Percentiles rank a stretch among this genome's conserved stretches.
These are phyloP conservation scores for Neurospora discreta DNA, from an alignment of 495 filamentous ascomycete genomes.

Conservation along the genomic window DNA sequence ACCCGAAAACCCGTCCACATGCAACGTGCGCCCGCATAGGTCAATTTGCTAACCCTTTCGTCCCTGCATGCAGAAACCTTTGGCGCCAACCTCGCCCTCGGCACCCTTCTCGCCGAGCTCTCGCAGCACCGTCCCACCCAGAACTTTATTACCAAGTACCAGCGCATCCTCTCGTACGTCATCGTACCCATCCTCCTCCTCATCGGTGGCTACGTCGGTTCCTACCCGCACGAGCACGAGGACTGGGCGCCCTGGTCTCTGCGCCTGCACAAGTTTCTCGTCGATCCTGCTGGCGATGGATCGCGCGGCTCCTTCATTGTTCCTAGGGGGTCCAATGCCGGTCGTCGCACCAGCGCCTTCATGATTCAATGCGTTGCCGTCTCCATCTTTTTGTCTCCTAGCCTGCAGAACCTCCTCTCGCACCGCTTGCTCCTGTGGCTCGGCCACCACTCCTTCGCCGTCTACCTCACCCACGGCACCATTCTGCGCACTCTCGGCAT, in stretches of 20 bases:
- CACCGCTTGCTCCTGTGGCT: constrained; percentile 50
- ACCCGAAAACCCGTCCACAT: background rate
- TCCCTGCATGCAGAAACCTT: constrained; percentile 33
- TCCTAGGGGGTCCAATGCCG: constrained; percentile 40
- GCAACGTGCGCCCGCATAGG: background rate
- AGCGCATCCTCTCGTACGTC: constrained; percentile 32
- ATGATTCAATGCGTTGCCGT: constrained; percentile 44
- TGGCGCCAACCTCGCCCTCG: constrained; percentile 49
- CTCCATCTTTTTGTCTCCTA: constrained; percentile 44
- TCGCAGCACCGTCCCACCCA: constrained; percentile 42
- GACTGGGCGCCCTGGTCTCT: constrained; percentile 48
- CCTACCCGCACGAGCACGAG: constrained; percentile 49
- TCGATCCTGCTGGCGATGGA: constrained; percentile 10
- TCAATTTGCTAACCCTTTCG: constrained; percentile 1
- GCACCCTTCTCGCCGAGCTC: constrained; percentile 50
- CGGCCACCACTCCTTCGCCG: constrained; percentile 55
- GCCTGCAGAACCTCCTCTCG: constrained; percentile 43
- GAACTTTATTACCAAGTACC: constrained; percentile 36
- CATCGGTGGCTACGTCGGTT: constrained; percentile 43
- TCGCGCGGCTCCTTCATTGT: constrained; percentile 40
- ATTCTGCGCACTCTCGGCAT: constrained; percentile 49
- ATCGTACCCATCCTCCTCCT: constrained; percentile 34
- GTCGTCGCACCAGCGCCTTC: constrained; percentile 40
- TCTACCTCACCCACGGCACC: constrained; percentile 56
- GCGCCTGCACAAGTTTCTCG: constrained; percentile 26